Percentiles rank a stretch among this genome's conserved stretches.
These are phyloP conservation scores for Colletotrichum cordylinicola DNA, from an alignment of 2,329 filamentous ascomycete species.

Conservation along the genomic window DNA sequence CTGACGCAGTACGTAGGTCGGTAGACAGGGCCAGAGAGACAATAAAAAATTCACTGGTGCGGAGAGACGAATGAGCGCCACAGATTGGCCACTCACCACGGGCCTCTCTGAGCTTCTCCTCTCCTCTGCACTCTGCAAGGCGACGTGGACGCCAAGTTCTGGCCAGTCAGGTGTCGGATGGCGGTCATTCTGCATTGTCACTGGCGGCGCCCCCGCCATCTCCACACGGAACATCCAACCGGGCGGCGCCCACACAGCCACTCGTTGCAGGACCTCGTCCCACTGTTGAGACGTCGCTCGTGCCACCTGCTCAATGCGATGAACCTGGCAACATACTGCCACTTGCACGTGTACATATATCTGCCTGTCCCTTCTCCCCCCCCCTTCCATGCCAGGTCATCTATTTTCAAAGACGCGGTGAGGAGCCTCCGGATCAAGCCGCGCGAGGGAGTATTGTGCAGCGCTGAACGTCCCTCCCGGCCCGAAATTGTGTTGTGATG, in stretches of 20 bases:
- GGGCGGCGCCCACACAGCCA: background rate
- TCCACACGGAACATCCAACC: background rate
- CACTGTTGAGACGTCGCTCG: constrained; percentile 14
- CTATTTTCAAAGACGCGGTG: background rate
- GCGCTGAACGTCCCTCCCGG: background rate
- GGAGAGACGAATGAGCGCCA: background rate
- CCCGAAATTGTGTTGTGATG: background rate
- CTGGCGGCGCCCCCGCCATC: background rate
- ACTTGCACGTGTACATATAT: background rate
- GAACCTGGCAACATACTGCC: background rate
- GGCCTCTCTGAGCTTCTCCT: background rate
- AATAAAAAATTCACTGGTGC: background rate
- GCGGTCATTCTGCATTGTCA: background rate
- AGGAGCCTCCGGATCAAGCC: background rate
- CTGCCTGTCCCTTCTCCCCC: background rate
- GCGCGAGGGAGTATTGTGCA: background rate
- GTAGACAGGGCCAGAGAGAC: background rate
- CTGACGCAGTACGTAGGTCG: no score
- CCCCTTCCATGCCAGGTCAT: background rate
- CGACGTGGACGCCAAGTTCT: background rate
- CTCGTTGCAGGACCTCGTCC: constrained; percentile 10
- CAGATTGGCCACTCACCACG: background rate
- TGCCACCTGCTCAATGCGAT: constrained; percentile 16
- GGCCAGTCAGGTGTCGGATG: background rate
- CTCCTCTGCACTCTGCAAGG: background rate